phyloP scores from a whole-genome alignment of 1,139 yeast species.

The Pichia terricola region DNA sequence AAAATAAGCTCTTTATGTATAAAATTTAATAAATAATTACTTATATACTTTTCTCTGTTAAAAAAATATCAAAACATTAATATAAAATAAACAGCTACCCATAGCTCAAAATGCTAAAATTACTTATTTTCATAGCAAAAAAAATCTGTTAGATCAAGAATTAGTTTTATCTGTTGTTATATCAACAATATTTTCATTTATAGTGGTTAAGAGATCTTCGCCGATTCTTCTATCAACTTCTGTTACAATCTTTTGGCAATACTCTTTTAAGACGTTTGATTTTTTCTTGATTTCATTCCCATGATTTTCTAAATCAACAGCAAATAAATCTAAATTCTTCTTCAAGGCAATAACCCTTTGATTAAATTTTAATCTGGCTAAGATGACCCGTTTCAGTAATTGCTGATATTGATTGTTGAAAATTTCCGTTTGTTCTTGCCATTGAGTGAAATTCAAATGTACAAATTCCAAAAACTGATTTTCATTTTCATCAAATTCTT shows the following conservation, averaged over 20 bases:
- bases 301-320: conserved; percentile 26
- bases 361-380: conserved; percentile 31
- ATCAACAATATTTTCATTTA: no score
- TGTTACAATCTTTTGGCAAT: conserved; percentile 33
- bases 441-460: conserved; percentile 25
- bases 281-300: conserved; percentile 30
- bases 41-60: not conserved
- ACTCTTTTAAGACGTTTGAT: conserved; percentile 27
- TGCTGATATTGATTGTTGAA: conserved; percentile 26
- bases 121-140: no score
- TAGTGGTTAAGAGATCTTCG: no score
- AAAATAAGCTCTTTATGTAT: conserved; percentile 42
- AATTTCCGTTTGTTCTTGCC: conserved; percentile 29
- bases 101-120: no score
- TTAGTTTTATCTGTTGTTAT: no score
- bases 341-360: conserved; percentile 27
- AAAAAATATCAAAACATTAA: not conserved
- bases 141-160: no score
- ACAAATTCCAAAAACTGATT: conserved; percentile 20
- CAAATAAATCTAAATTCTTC: conserved; percentile 28
- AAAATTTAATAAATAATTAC: not conserved
- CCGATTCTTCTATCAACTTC: conserved; percentile 11
- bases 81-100: no score
- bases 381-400: conserved; percentile 27
- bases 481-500: conserved; percentile 11